phyloP scores from a whole-genome alignment of 2,329 filamentous ascomycete genomes.

The Scortechinia acanthostroma region DNA sequence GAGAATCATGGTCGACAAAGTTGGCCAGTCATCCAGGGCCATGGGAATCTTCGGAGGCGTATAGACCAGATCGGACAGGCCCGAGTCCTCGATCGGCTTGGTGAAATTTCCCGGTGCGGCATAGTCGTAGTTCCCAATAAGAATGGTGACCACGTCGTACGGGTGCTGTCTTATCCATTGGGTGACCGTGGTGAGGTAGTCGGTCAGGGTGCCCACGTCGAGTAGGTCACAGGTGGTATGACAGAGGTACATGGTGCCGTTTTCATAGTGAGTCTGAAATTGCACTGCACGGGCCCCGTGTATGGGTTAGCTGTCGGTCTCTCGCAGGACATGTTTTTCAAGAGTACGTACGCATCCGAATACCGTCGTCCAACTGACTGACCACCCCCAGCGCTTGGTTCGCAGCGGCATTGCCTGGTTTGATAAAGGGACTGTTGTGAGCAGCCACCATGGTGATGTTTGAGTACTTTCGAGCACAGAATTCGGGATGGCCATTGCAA shows the following conservation, averaged over 20 bases:
- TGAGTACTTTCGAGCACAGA: conserved; percentile 43
- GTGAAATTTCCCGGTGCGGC: conserved; percentile 57
- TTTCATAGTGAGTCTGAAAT: conserved; percentile 37
- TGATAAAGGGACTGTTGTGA: conserved; percentile 45
- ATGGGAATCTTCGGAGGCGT: conserved; percentile 66
- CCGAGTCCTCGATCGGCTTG: conserved; percentile 62
- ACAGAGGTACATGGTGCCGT: conserved; percentile 67
- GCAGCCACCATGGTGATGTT: conserved; percentile 47
- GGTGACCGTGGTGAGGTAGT: conserved; percentile 63
- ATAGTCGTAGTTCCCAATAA: conserved; percentile 79
- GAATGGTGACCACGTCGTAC: conserved; percentile 79
- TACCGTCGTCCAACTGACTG: conserved; percentile 43
- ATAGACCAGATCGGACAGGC: conserved; percentile 69
- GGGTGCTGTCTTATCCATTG: conserved; percentile 71
- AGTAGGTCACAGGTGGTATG: conserved; percentile 78
- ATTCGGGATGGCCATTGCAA: conserved; percentile 44
- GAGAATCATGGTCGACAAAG: conserved; percentile 70
- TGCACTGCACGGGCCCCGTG: conserved; percentile 32
- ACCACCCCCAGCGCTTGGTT: conserved; percentile 40
- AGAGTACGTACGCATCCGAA: conserved; percentile 40
- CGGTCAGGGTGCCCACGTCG: conserved; percentile 70
- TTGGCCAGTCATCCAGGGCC: conserved; percentile 74
- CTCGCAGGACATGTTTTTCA: no score
- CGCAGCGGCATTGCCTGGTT: conserved; percentile 36
- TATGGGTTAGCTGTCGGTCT: background rate